Evolutionary conservation across 1,284 basidiomycete genomes (phyloP).

Genomic region (Singerocomus inundabilis): DNA sequence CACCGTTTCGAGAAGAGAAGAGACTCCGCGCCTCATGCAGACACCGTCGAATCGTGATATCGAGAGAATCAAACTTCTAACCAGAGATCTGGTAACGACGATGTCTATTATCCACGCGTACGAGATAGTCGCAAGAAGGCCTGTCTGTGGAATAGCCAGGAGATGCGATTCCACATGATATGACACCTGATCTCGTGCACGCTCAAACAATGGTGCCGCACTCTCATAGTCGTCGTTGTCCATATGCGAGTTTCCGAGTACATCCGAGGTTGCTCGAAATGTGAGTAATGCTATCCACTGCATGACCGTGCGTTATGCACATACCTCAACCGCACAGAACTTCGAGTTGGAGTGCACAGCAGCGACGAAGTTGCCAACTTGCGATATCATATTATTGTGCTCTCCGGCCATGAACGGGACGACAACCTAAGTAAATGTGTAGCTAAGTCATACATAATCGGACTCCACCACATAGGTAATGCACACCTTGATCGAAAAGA

Average conservation of each 20-base stretch:
- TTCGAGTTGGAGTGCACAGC: not conserved
- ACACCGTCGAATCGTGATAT: no score
- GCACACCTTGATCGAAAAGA: no score
- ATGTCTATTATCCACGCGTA: not conserved
- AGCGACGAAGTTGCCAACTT: not conserved
- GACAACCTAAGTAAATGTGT: not conserved
- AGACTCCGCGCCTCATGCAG: no score
- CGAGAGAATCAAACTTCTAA: constrained; percentile 1
- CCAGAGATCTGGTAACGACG: not conserved
- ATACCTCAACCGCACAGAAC: not conserved
- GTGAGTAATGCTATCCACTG: no score
- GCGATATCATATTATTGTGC: not conserved
- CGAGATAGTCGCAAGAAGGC: not conserved
- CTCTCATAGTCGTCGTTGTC: not conserved
- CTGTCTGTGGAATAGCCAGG: not conserved
- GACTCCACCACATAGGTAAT: no score
- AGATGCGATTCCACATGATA: not conserved
- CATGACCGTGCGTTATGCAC: not conserved
- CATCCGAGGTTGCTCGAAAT: not conserved
- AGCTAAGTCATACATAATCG: no score
- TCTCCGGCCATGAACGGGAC: not conserved
- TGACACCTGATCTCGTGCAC: not conserved
- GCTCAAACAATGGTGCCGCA: not conserved
- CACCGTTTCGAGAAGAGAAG: no score
- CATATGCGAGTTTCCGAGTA: not conserved